These are phyloP conservation scores for Aspergillus sp. DNA, from an alignment of 2,329 filamentous ascomycete species.

Conservation along the genomic window DNA sequence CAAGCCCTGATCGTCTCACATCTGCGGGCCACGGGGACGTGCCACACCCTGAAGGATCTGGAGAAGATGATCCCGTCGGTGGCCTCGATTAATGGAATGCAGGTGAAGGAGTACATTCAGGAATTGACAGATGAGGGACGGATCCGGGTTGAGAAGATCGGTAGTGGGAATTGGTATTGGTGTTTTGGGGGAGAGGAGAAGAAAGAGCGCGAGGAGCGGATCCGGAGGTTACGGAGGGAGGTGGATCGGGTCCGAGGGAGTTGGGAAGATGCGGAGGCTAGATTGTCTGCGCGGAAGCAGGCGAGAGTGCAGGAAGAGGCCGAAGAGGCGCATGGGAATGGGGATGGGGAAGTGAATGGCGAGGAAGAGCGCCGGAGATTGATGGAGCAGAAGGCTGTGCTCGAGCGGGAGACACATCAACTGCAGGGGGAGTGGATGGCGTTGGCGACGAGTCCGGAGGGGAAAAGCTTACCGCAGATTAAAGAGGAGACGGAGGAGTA, in stretches of 20 bases:
- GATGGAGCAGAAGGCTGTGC: constrained; percentile 22
- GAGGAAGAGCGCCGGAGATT: constrained; percentile 25
- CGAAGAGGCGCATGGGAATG: constrained; percentile 22
- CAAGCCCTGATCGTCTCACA: constrained; percentile 59
- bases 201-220: constrained; percentile 44
- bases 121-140: constrained; percentile 61
- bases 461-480: constrained; percentile 34
- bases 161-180: constrained; percentile 73
- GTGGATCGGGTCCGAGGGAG: constrained; percentile 31
- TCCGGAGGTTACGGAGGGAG: constrained; percentile 30
- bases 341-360: constrained; percentile 21
- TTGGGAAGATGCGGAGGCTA: constrained; percentile 37
- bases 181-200: constrained; percentile 62
- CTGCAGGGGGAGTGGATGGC: constrained; percentile 28
- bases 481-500: constrained; percentile 35
- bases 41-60: constrained; percentile 67
- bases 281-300: constrained; percentile 40
- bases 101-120: constrained; percentile 68
- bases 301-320: constrained; percentile 29
- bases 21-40: constrained; percentile 61
- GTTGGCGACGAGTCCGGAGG: constrained; percentile 11
- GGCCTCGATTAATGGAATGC: constrained; percentile 65
- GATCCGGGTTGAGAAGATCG: constrained; percentile 69
- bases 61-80: constrained; percentile 64
- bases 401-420: constrained; percentile 33